A percentile compares a stretch with the other conserved stretches of the same genome.
phyloP scores from a whole-genome alignment of 1,139 yeast genomes.

The Geotrichum carabidarum region DNA sequence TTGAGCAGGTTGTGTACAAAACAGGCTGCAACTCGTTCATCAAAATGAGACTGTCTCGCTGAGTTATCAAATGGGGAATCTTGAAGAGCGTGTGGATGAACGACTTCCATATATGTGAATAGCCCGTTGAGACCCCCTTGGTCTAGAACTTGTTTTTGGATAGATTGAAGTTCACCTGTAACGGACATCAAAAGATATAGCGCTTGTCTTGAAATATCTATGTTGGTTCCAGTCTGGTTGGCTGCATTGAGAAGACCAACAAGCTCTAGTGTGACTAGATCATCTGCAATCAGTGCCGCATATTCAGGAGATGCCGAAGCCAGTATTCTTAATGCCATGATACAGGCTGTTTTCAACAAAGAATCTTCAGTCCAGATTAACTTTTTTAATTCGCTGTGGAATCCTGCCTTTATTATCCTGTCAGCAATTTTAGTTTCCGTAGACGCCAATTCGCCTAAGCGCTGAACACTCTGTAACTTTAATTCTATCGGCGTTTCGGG shows the following conservation, averaged over 20 bases:
- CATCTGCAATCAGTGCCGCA: not conserved
- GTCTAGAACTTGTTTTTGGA: not conserved
- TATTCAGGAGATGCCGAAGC: not conserved
- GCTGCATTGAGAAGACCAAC: not conserved
- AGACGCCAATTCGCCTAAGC: not conserved
- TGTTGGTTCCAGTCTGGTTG: not conserved
- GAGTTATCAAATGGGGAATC: not conserved
- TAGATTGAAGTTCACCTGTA: not conserved
- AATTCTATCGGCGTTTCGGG: not conserved
- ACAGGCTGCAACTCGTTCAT: conserved; percentile 4
- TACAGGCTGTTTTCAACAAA: not conserved
- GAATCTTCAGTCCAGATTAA: too few relatives aligned
- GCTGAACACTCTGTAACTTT: not conserved
- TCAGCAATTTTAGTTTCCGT: not conserved
- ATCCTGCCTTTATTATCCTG: not conserved
- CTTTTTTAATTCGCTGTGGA: not conserved
- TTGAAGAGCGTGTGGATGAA: not conserved
- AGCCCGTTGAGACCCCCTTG: not conserved
- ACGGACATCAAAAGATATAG: not conserved
- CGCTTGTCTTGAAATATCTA: not conserved
- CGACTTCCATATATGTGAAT: not conserved
- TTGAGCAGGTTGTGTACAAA: conserved; percentile 1
- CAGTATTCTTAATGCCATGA: not conserved
- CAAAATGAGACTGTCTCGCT: not conserved
- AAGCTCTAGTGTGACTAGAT: not conserved